Conservation (phyloP, 2,329 filamentous ascomycete species). For the Neoarthrinium moseri region DNA sequence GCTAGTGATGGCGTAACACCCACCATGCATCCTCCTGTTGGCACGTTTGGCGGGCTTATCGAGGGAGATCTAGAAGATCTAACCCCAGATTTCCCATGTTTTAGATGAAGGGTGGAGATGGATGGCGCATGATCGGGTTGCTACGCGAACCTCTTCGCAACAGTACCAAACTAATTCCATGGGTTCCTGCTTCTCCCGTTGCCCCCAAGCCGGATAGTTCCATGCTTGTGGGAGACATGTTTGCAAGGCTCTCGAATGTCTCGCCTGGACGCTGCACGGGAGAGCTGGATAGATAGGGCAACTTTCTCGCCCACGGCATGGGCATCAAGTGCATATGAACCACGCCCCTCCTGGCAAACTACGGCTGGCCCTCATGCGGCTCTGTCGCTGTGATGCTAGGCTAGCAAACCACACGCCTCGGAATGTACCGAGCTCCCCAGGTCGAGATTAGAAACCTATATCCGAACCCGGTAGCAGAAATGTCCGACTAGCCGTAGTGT, state of each 20-base stretch:
- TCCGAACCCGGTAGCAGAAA: not conserved
- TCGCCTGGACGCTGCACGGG: slow-evolving; percentile 8
- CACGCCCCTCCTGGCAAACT: slow-evolving; percentile 8
- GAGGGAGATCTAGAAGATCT: slow-evolving; percentile 9
- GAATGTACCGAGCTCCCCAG: slow-evolving; percentile 8
- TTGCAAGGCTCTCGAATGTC: slow-evolving; percentile 14
- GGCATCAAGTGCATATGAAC: slow-evolving; percentile 9
- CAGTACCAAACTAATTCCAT: slow-evolving; percentile 12
- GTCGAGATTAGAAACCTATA: slow-evolving; percentile 4
- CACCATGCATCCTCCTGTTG: not conserved
- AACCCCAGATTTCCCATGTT: slow-evolving; percentile 10
- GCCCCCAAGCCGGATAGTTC: slow-evolving; percentile 8
- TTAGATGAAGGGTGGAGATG: slow-evolving; percentile 5
- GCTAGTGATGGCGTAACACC: not conserved
- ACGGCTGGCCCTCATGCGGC: not conserved
- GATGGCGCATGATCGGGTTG: slow-evolving; percentile 13
- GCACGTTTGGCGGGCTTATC: no score
- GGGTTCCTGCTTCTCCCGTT: slow-evolving; percentile 14
- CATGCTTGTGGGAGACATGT: slow-evolving; percentile 9
- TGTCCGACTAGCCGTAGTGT: not conserved
- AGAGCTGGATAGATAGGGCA: not conserved
- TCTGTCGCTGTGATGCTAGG: not conserved
- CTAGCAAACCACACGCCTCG: slow-evolving; percentile 1
- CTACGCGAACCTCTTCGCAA: slow-evolving; percentile 13
- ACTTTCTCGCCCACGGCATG: no score